phyloP scores from a whole-genome alignment of 345 rosid species.

The Mangifera indica region DNA sequence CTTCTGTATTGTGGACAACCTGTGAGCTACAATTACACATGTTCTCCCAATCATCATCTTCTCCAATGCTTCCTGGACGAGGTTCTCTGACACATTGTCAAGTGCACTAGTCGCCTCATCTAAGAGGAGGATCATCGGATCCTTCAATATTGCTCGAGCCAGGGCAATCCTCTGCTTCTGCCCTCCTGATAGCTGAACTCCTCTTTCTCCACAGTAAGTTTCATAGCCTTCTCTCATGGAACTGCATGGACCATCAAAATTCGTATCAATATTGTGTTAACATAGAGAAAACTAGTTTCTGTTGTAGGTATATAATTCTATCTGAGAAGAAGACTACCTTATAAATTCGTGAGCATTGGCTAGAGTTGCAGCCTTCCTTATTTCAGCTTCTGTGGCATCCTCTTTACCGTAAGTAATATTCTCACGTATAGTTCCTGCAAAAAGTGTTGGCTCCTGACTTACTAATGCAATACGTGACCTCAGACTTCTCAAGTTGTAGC shows the following conservation, averaged over 20 bases:
- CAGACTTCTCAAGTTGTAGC: conserved; percentile 36
- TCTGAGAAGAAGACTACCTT: conserved; percentile 20
- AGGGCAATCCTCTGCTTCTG: conserved; percentile 49
- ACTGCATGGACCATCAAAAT: conserved; percentile 15
- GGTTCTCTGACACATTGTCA: conserved; percentile 35
- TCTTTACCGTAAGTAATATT: conserved; percentile 35
- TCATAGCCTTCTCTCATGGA: conserved; percentile 35
- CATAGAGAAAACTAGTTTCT: background rate
- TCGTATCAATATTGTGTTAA: background rate
- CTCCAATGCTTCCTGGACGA: conserved; percentile 43
- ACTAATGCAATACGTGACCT: conserved; percentile 50
- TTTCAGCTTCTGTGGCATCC: conserved; percentile 33
- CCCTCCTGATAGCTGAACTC: conserved; percentile 47
- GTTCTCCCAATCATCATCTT: conserved; percentile 46
- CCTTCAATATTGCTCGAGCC: conserved; percentile 42
- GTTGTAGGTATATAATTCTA: background rate
- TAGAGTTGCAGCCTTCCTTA: conserved; percentile 30
- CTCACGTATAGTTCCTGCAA: conserved; percentile 36
- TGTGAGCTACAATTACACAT: conserved; percentile 42
- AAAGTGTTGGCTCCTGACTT: conserved; percentile 48
- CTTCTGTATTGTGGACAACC: conserved; percentile 39
- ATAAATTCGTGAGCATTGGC: conserved; percentile 47
- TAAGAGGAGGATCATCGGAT: conserved; percentile 33
- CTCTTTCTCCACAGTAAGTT: conserved; percentile 42
- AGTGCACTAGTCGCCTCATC: conserved; percentile 50